Evolutionary conservation across 2,329 filamentous ascomycete genomes (phyloP), one percentile per base, ranked within the genome.

Genomic region (Hypoxylon sp.): DNA sequence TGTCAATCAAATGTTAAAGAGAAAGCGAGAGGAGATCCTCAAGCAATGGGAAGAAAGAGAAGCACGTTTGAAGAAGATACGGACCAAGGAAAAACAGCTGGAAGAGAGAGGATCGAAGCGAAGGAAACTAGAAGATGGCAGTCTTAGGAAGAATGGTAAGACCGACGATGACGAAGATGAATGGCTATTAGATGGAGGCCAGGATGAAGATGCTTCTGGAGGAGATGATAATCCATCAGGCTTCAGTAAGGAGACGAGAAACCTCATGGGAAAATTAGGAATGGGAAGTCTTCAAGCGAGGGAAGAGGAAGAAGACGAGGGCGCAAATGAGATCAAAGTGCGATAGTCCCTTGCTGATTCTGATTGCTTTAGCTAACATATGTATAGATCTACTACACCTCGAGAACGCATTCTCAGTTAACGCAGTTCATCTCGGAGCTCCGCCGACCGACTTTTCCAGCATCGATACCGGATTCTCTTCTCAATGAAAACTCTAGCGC

Each of bases 401-500:
- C 94, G 6, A 88, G 94, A 76, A 98, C 94, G 0, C 94, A 98
- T 79, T 98, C 94, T 2, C 94, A 98, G 75, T 81, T 98, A 13
- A 91, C 91, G 0, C 94, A 98, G 76, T 97, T 98, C 78, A 90
- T 95, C 17, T 87, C 89, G 45, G 94, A 98, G 78, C 81, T 98
- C 53, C 88, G 90, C 1, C 89, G 93, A 28, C 92, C 97, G n/a
- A 81, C 82, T 0, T 89, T 97, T 65, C 93, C 94, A 3, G 85
- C 93, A 0, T 93, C 91, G 2, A 79, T 96, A 2, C 87, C 89
- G 0, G 70, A 74, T 1, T 80, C 80, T 0, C 56, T 84, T 23
- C 68, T 75, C 19, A 72, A 73, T 0, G 67, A 74, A 19, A 65
- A 75, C 6, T 28, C 71, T 50, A 61, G 46, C 46, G 62, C 67